A percentile compares a stretch with the other conserved stretches of the same genome.
These are phyloP conservation scores for Candida koratica DNA, from an alignment of 805 yeast species.

Conservation along the genomic window DNA sequence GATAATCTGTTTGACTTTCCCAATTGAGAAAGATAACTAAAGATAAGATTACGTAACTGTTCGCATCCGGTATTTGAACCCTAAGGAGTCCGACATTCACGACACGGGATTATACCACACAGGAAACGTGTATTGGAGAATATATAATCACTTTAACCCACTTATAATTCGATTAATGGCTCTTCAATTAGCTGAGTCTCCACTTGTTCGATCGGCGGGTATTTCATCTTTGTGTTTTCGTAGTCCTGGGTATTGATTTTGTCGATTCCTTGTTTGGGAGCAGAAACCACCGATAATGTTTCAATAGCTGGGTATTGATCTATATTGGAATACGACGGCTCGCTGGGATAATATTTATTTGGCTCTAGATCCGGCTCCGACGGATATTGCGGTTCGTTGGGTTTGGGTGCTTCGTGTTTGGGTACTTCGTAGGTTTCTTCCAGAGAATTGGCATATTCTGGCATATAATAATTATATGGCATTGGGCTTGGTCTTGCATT, in stretches of 20 bases:
- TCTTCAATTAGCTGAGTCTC: constrained; percentile 18
- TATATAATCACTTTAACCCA: no score
- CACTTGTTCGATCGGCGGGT: constrained; percentile 16
- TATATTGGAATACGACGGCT: constrained; percentile 8
- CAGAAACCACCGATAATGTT: neutral
- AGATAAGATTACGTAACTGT: no score
- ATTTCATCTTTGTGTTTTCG: constrained; percentile 13
- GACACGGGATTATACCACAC: no score
- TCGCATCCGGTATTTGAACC: no score
- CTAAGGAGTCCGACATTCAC: no score
- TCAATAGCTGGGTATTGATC: constrained; percentile 13
- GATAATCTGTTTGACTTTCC: no score
- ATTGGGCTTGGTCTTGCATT: constrained; percentile 1
- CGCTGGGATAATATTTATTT: constrained; percentile 2
- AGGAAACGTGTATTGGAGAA: no score
- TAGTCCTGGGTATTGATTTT: constrained; percentile 4
- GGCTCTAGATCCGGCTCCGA: constrained; percentile 7
- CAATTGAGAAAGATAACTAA: no score
- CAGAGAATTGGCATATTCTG: neutral
- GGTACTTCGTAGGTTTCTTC: neutral
- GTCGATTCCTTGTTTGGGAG: constrained; percentile 9
- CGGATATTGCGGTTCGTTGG: constrained; percentile 1
- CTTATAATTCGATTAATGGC: constrained; percentile 38
- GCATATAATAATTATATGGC: neutral
- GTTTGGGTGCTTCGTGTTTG: no score